A percentile compares a stretch with the other conserved stretches of the same genome.
These are phyloP conservation scores for Luzula sylvatica DNA, from an alignment of 176 grass and related monocot genomes.

Conservation along the genomic window DNA sequence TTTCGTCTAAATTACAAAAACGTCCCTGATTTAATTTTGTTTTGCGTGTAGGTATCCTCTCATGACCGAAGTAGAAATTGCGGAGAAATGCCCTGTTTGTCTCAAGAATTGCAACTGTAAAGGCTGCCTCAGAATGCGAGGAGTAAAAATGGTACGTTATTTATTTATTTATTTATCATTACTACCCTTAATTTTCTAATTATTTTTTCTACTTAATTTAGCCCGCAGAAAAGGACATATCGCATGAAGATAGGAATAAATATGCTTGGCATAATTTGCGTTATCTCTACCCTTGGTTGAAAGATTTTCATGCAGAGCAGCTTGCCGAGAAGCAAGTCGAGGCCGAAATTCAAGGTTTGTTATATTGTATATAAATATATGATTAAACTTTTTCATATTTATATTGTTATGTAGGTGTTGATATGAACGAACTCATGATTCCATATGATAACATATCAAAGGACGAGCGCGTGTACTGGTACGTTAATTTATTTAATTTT, in stretches of 20 bases:
- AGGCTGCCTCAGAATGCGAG: conserved; percentile 5
- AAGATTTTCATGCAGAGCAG: conserved; percentile 44
- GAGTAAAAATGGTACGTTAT: no score
- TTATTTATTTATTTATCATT: neutral
- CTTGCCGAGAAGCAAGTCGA: conserved; percentile 46
- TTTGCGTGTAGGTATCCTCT: conserved; percentile 14
- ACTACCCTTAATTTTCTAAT: neutral
- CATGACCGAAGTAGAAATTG: conserved; percentile 1
- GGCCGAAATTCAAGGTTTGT: conserved; percentile 59
- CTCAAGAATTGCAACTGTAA: conserved; percentile 8
- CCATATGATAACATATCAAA: neutral
- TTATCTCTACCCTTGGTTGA: conserved; percentile 64
- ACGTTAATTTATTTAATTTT: conserved; percentile 6
- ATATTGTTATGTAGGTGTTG: conserved; percentile 31
- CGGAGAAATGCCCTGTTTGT: conserved; percentile 9
- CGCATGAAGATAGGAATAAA: conserved; percentile 16
- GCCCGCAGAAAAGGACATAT: conserved; percentile 4
- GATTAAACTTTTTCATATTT: neutral
- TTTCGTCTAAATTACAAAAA: neutral
- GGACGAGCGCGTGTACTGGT: conserved; percentile 68
- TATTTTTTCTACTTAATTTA: neutral
- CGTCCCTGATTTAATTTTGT: neutral
- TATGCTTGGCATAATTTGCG: conserved; percentile 13
- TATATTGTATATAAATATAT: neutral
- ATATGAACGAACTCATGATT: conserved; percentile 19